phyloP scores from a whole-genome alignment of 1,284 basidiomycete genomes.

The Trametes hirsuta region DNA sequence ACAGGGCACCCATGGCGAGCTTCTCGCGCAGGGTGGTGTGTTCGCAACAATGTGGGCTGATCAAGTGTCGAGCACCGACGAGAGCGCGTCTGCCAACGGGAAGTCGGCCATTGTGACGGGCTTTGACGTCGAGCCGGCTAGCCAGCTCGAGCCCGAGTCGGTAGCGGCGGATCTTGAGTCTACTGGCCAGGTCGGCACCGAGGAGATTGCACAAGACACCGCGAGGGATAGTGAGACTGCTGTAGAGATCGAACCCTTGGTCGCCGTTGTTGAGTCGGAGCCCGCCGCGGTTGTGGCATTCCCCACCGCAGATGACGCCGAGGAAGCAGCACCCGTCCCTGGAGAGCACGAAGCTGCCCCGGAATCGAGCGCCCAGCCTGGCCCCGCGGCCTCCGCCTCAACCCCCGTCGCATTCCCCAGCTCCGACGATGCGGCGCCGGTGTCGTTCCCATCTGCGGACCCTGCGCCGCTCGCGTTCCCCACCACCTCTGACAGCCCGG shows the following conservation, averaged over 20 bases:
- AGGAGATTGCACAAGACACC: constrained; percentile 26
- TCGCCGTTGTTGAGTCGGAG: neutral
- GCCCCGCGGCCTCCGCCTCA: constrained; percentile 7
- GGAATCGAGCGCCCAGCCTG: constrained; percentile 10
- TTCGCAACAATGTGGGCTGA: constrained; percentile 86
- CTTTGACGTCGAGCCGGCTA: constrained; percentile 29
- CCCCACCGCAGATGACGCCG: constrained; percentile 18
- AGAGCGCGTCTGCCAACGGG: constrained; percentile 38
- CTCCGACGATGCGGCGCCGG: constrained; percentile 35
- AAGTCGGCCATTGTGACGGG: constrained; percentile 48
- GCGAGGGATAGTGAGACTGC: constrained; percentile 17
- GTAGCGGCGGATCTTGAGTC: constrained; percentile 23
- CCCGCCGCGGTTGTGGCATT: constrained; percentile 16
- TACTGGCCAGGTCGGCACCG: constrained; percentile 28
- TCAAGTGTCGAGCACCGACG: constrained; percentile 66
- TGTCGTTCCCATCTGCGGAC: constrained; percentile 27
- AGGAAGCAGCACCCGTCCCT: constrained; percentile 13
- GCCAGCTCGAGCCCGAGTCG: constrained; percentile 29
- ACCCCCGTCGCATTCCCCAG: constrained; percentile 33
- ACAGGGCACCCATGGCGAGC: constrained; percentile 74
- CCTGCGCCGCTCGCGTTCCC: constrained; percentile 33
- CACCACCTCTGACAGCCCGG: constrained; percentile 27
- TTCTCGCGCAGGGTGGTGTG: constrained; percentile 66
- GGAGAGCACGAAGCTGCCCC: constrained; percentile 19
- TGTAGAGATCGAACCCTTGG: constrained; percentile 9